phyloP scores from a whole-genome alignment of 2,329 filamentous ascomycete species.

The Aureobasidium sp. region DNA sequence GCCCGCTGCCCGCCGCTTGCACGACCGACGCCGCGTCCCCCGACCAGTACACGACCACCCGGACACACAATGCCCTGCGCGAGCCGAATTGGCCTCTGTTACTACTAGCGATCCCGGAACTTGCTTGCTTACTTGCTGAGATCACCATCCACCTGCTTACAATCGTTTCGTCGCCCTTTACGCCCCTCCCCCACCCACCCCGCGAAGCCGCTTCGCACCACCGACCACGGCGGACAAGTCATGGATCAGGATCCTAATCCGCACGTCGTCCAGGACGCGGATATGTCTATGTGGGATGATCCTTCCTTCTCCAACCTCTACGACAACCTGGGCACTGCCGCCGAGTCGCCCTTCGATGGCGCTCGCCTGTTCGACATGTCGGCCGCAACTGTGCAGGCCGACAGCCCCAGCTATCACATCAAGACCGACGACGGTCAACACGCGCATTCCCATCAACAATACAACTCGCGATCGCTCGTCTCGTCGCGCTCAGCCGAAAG shows the following conservation, averaged over 20 bases:
- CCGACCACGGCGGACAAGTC: not conserved
- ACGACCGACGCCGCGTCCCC: not conserved
- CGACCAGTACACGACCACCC: not conserved
- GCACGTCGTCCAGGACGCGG: constrained; percentile 19
- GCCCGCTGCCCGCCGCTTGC: not conserved
- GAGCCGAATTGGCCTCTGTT: not conserved
- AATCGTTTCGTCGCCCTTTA: constrained; percentile 1
- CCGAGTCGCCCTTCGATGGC: constrained; percentile 23
- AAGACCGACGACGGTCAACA: constrained; percentile 22
- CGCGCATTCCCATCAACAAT: constrained; percentile 16
- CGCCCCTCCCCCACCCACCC: constrained; percentile 11
- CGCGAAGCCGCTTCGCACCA: constrained; percentile 8
- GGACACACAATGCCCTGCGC: constrained; percentile 6
- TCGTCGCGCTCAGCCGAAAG: constrained; percentile 32
- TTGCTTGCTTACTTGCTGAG: not conserved
- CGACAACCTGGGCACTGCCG: constrained; percentile 21
- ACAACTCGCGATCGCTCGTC: constrained; percentile 17
- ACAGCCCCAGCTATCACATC: constrained; percentile 22
- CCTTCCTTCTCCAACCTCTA: constrained; percentile 23
- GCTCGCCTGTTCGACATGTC: constrained; percentile 26
- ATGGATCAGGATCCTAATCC: constrained; percentile 16
- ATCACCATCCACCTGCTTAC: not conserved
- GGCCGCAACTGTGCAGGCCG: constrained; percentile 19
- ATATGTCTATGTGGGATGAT: constrained; percentile 25
- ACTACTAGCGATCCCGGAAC: not conserved